A percentile compares a stretch with the other conserved stretches of the same genome.
These are phyloP conservation scores for Pyrenophora tritici-repentis DNA, from an alignment of 2,329 filamentous ascomycete genomes.

Conservation along the genomic window DNA sequence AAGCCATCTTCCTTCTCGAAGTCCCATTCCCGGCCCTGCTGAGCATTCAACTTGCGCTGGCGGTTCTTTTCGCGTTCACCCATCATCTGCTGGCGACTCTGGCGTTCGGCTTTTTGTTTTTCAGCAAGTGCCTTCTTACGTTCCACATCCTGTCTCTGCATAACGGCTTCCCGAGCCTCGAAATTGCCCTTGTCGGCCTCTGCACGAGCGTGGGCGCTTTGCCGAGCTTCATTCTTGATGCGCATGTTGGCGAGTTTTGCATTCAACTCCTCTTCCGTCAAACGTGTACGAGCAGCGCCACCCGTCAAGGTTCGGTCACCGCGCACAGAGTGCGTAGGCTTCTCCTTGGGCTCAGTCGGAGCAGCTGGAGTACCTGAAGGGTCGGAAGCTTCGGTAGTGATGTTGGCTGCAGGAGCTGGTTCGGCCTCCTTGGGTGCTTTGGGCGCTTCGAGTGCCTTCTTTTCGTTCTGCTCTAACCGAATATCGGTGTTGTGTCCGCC, in stretches of 20 bases:
- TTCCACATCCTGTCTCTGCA: slow-evolving; percentile 55
- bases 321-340: slow-evolving; percentile 36
- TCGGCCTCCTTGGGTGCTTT: slow-evolving; percentile 28
- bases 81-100: slow-evolving; percentile 64
- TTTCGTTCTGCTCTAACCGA: slow-evolving; percentile 18
- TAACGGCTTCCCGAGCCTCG: slow-evolving; percentile 65
- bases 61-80: slow-evolving; percentile 66
- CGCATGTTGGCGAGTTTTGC: slow-evolving; percentile 65
- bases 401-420: slow-evolving; percentile 20
- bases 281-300: slow-evolving; percentile 42
- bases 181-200: slow-evolving; percentile 70
- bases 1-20: slow-evolving; percentile 64
- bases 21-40: slow-evolving; percentile 66
- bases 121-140: slow-evolving; percentile 45
- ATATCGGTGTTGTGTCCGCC: slow-evolving; percentile 21
- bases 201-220: slow-evolving; percentile 66
- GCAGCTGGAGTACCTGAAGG: slow-evolving; percentile 20
- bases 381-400: slow-evolving; percentile 14
- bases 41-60: slow-evolving; percentile 62
- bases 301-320: slow-evolving; percentile 43
- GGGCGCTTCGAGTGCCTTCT: slow-evolving; percentile 23
- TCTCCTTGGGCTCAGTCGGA: slow-evolving; percentile 30
- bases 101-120: slow-evolving; percentile 53
- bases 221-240: slow-evolving; percentile 64
- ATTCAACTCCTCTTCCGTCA: slow-evolving; percentile 67